Evolutionary conservation across 371 early-diverging fungal genomes (phyloP), one percentile per base, ranked within the genome.

Genomic region (Amoeboaphelidium occidentale): DNA sequence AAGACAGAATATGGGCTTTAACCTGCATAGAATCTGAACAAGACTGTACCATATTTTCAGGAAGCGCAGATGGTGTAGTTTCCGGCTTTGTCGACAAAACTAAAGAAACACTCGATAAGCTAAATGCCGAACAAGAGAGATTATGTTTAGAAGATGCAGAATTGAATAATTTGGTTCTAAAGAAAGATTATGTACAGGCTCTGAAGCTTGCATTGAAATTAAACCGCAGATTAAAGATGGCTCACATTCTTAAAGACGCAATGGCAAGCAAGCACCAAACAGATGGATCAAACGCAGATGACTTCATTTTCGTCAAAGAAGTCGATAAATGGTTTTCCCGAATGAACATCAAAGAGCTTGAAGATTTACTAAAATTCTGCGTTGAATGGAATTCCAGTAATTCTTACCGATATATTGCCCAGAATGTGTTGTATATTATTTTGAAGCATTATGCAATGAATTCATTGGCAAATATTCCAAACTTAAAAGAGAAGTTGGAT

Each of bases 301-400:
- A 20, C 3, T 51, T 2, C 22, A 14, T 27, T 67, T 4, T 48
- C 58, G 0, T 58, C 55, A 12, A 51, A 46, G 47, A 43, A 42
- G 17, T 26, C 25, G 26, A 20, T 28, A 23, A 2, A 46, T 14
- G 42, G 22, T 3, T 43, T 32, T 42, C 42, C 0, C 23, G 25
- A 27, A 4, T 25, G 1, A 12, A 2, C 55, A 23, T 24, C 26
- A 13, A 51, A 4, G 59, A 79, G 54, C 59, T 90, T 23, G 78
- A 73, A 47, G 76, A 78, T 52, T 54, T 92, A 20, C 60, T 90
- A 41, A 62, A 61, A n/a, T 91, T 81, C 58, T 69, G 85, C 46
- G 77, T 85, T 46, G 82, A 84, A 62, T 92, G 93, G 96, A 92
- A 92, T 68, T 88, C 93, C 6, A 80, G 86, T 55, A 75, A 77